Percentiles rank a stretch among this genome's conserved stretches.
Evolutionary conservation across 1,284 basidiomycete genomes (phyloP).

Genomic region (Trametes polyzona): DNA sequence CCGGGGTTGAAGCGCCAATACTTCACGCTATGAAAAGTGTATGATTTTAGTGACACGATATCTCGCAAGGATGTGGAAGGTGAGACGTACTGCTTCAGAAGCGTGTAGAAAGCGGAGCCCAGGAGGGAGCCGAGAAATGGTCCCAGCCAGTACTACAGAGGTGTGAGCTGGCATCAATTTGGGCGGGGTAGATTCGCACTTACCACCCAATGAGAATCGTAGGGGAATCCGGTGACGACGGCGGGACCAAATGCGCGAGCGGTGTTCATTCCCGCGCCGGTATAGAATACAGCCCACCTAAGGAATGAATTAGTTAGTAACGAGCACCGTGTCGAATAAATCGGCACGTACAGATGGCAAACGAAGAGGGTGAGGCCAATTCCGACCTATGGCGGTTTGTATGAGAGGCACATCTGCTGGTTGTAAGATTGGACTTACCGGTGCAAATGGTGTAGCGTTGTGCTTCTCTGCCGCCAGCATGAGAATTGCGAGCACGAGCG

Average conservation of each 20-base stretch:
- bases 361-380: constrained; percentile 74
- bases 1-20: constrained; percentile 60
- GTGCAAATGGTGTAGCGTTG: constrained; percentile 71
- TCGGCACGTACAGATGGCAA: constrained; percentile 58
- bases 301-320: background rate
- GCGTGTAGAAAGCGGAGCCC: constrained; percentile 57
- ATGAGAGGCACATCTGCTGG: background rate
- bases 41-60: background rate
- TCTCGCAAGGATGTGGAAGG: background rate
- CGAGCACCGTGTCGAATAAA: background rate
- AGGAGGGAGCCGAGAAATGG: constrained; percentile 66
- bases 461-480: constrained; percentile 77
- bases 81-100: constrained; percentile 57
- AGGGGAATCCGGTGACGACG: constrained; percentile 62
- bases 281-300: constrained; percentile 53
- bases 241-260: constrained; percentile 80
- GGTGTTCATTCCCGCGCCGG: constrained; percentile 68
- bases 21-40: constrained; percentile 39
- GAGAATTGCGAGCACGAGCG: constrained; percentile 62
- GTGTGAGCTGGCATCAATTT: background rate
- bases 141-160: constrained; percentile 54
- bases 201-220: constrained; percentile 64
- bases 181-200: constrained; percentile 27
- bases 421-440: constrained; percentile 43
- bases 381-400: constrained; percentile 50